Base-by-base conservation (phyloP, 2,329 filamentous ascomycete species). In the Fusarium ambrosium region DNA sequence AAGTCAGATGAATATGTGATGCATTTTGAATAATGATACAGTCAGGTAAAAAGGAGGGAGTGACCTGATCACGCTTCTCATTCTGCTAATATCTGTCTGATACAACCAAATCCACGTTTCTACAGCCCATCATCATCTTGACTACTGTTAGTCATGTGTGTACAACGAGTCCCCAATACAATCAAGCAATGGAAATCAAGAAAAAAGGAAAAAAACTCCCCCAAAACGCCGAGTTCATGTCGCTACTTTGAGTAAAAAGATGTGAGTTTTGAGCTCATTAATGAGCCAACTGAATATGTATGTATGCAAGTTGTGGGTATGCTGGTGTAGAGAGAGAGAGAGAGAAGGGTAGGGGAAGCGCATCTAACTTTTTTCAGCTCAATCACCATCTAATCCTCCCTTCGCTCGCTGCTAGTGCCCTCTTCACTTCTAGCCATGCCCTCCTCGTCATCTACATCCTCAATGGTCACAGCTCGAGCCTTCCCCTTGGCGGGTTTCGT, bases 391-490 rank as follows among this genome's bases (percentile, higher is more conserved):
- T 74, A 74, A 36, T 72, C 61, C 61, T 72, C 69, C 36, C 65
- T 64, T 9, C 11, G 45, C 20, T 16, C 41, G 4, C 53, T 64
- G 9, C 53, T 61, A 27, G 69, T 66, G 14, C 16, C 37, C 22
- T 62, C 24, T 18, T 56, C 62, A 14, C 55, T 36, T 41, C 20
- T 27, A 18, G 53, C 29, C 20, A 39, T 41, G 20, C n/a, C 65
- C 11, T 65, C 70, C 29, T 78, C 70, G 5, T 79, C 75, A 45
- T 76, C 75, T 13, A 68, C 72, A 36, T 78, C 77, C 20, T 79
- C 76, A 2, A 89, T 82, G 5, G 86, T 87, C 13, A 82, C 87
- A 6, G 85, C 85, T 68, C 80, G 87, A 2, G 80, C 85, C 73
- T 87, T 88, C 9, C 84, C 84, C 74, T 87, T 87, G 7, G 71